Evolutionary conservation across 352 stramenopile genomes (phyloP), one percentile per base, ranked within the genome.

Genomic region (Phytophthora multivora): DNA sequence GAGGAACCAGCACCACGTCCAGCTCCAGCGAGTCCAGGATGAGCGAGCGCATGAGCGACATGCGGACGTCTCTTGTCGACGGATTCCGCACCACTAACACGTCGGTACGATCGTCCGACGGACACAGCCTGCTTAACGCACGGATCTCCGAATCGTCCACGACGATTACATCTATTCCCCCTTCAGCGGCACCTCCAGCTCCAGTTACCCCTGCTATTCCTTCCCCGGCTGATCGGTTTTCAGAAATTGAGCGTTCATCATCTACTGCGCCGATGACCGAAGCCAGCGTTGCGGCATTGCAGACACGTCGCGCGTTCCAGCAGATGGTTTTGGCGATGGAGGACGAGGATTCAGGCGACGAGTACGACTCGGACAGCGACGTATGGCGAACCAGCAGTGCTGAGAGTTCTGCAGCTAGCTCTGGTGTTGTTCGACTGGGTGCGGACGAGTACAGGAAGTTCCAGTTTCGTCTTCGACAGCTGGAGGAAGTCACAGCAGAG

Each of bases 321-420:
- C 85, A 92, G 57, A 92, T 94, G 85, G 79, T 90, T 51, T 73
- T 94, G n/a, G 79, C 83, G 3, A 79, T 91, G 56, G 83, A 91
- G 47, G 85, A 93, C 56, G 80, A 89, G 15, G 83, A 92, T 61
- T 86, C 69, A 41, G 73, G 75, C 15, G 63, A 86, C 48, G 71
- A 89, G 25, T 71, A 83, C 40, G 81, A 91, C 53, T 90, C 78
- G 28, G 82, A 91, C 28, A 73, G 53, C 19, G 75, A 80, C 26
- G 38, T 42, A 41, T 51, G 51, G 26, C 25, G 41, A 15, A 54
- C 39, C 13, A 60, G 33, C 42, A 74, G 56, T 42, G 57, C 59
- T 4, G 62, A 60, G 41, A 72, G 59, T 40, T 68, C 65, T n/a
- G 54, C 50, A 16, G 52, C 63, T 46, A 74, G 60, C 49, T 63